Evolutionary conservation across 495 filamentous ascomycete species (phyloP).

Genomic region (Daldinia caldariorum): DNA sequence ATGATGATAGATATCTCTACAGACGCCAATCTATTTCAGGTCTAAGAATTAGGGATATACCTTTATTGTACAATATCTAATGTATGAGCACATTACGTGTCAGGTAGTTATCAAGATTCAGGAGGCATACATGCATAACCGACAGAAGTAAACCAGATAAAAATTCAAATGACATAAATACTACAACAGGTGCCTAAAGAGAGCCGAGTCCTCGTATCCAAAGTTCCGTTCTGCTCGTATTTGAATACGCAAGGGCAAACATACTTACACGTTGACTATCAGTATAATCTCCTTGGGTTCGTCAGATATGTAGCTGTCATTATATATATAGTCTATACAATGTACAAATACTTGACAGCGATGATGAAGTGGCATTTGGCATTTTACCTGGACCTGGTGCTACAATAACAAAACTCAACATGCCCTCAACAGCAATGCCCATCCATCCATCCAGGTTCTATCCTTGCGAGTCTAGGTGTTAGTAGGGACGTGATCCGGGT

Average conservation of each 20-base stretch:
- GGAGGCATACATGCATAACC: background rate
- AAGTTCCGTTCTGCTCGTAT: background rate
- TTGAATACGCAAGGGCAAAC: no score
- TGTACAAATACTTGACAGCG: background rate
- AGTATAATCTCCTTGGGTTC: no score
- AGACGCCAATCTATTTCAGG: background rate
- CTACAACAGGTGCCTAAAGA: slow-evolving; percentile 6
- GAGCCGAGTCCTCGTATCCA: slow-evolving; percentile 21
- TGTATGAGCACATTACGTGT: background rate
- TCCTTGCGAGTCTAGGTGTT: slow-evolving; percentile 45
- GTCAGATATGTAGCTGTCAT: no score
- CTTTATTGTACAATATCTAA: background rate
- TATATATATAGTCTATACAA: background rate
- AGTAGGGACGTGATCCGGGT: slow-evolving; percentile 46
- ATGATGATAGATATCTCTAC: background rate
- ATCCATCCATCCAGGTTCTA: background rate
- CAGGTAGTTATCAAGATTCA: background rate
- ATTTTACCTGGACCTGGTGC: background rate
- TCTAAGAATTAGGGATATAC: background rate
- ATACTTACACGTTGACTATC: no score
- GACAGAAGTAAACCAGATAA: background rate
- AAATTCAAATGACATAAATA: slow-evolving; percentile 8
- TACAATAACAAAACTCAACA: background rate
- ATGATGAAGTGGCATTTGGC: background rate
- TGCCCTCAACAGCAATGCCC: background rate